These are phyloP conservation scores for carrot (Daucus carota) DNA, from an alignment of 129 eudicot genomes.

Conservation along the genomic window DH1_v3.0 NC_030385.2:9061501-9062000, in stretches of 20 bases:
- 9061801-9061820: neutral
- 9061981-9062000: neutral
- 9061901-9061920: neutral
- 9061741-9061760: neutral
- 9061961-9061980: constrained; percentile 8
- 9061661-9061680: neutral
- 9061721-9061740: neutral
- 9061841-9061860: neutral
- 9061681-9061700: neutral
- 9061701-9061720: neutral
- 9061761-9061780: neutral
- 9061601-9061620: neutral
- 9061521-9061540: neutral
- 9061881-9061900: neutral
- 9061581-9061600: neutral
- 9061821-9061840: neutral
- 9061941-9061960: constrained; percentile 8
- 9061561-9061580: neutral
- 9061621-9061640: neutral
- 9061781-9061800: neutral
- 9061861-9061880: neutral
- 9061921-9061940: neutral
- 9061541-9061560: neutral
- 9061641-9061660: too few species aligned
- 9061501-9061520: neutral